Conservation (phyloP, 306 rosid species). For the Medicago lupulina region DNA sequence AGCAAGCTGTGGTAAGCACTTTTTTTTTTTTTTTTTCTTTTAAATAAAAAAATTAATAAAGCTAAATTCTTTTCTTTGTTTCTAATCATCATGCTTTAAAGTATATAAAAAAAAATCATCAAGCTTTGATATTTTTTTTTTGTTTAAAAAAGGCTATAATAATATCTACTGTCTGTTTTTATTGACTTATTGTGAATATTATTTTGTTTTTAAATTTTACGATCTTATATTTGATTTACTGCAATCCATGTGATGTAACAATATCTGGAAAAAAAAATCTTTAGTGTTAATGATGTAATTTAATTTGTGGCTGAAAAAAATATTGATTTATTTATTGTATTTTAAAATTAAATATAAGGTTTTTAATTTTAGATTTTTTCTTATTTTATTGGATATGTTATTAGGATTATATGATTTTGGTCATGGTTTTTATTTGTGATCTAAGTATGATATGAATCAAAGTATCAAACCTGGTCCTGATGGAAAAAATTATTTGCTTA, state of each 20-base stretch:
- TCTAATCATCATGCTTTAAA: not conserved
- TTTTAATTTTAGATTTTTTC: not conserved
- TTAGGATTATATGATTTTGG: not conserved
- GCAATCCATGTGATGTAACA: not conserved
- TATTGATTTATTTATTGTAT: not conserved
- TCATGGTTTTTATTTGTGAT: not conserved
- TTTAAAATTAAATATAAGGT: not conserved
- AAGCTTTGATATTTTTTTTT: not conserved
- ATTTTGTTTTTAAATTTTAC: not conserved
- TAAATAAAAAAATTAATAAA: not conserved
- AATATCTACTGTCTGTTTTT: not conserved
- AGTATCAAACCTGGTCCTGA: too few species aligned
- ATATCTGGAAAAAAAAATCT: too few species aligned
- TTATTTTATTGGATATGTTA: not conserved
- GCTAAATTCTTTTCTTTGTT: not conserved
- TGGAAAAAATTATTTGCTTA: too few species aligned
- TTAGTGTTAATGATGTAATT: too few species aligned
- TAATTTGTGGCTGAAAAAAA: not conserved
- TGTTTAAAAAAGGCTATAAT: too few species aligned
- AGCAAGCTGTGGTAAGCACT: constrained; percentile 79
- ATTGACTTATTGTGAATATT: not conserved
- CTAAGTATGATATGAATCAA: too few species aligned
- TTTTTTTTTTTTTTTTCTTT: not conserved
- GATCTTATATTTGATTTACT: not conserved
- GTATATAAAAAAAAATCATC: too few species aligned